A percentile compares a stretch with the other conserved stretches of the same genome.
Evolutionary conservation across 768 basidiomycete species (phyloP).

Genomic region (Leccinum rimulosum): DNA sequence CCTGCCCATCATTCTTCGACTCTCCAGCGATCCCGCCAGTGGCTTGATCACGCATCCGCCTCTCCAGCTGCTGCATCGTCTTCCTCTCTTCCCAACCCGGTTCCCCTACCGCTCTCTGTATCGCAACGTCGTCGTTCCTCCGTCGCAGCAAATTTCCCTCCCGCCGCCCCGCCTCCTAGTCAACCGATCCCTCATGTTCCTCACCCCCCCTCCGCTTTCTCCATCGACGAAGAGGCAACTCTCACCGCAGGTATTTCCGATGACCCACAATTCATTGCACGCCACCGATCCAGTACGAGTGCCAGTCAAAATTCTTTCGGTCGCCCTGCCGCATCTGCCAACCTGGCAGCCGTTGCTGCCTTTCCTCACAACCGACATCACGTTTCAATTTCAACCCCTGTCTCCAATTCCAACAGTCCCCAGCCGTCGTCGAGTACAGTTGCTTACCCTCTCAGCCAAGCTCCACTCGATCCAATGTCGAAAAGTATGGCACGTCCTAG

Average conservation of each 20-base stretch:
- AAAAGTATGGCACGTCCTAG: slow-evolving; percentile 44
- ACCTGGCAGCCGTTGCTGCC: slow-evolving; percentile 56
- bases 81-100: slow-evolving; percentile 30
- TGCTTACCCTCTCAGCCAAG: slow-evolving; percentile 39
- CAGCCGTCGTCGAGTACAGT: slow-evolving; percentile 20
- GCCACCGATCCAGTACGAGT: slow-evolving; percentile 38
- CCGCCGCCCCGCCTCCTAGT: slow-evolving; percentile 68
- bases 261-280: slow-evolving; percentile 29
- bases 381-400: slow-evolving; percentile 26
- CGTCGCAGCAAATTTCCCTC: slow-evolving; percentile 59
- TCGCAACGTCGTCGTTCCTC: slow-evolving; percentile 68
- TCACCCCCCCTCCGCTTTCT: slow-evolving; percentile 21
- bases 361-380: slow-evolving; percentile 55
- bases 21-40: slow-evolving; percentile 33
- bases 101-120: slow-evolving; percentile 28
- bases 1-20: slow-evolving; percentile 29
- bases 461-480: slow-evolving; percentile 58
- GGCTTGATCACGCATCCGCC: slow-evolving; percentile 27
- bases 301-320: slow-evolving; percentile 27
- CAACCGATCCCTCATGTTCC: slow-evolving; percentile 74
- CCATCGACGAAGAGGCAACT: slow-evolving; percentile 19
- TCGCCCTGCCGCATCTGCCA: slow-evolving; percentile 44
- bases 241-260: slow-evolving; percentile 25
- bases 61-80: slow-evolving; percentile 30
- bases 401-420: slow-evolving; percentile 28